Evolutionary conservation across 306 rosid species (phyloP).

Genomic region (cucumber (Cucumis sativus)): DNA sequence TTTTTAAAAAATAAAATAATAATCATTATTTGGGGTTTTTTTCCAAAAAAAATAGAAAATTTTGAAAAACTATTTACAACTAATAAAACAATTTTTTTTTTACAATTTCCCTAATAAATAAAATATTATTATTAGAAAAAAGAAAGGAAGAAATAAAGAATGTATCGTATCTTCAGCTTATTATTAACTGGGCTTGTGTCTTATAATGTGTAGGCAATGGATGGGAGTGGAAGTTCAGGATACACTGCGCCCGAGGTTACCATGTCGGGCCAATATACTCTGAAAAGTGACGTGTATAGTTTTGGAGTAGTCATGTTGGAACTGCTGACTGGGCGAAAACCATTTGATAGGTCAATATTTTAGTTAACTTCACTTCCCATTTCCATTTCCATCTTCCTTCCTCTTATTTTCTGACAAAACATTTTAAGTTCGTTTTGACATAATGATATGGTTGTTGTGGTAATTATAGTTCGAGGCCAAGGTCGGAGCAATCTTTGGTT

Average conservation of each 20-base stretch:
- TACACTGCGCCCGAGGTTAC: slow-evolving; percentile 78
- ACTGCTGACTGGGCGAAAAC: slow-evolving; percentile 85
- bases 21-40: too few relatives aligned
- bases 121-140: too few relatives aligned
- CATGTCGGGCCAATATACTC: slow-evolving; percentile 57
- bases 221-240: slow-evolving; percentile 58
- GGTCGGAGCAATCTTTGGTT: slow-evolving; percentile 89
- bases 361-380: background rate
- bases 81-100: too few relatives aligned
- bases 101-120: too few relatives aligned
- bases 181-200: background rate
- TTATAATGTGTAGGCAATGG: slow-evolving; percentile 37
- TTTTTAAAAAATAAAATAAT: too few relatives aligned
- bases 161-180: too few relatives aligned
- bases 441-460: background rate
- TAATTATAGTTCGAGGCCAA: slow-evolving; percentile 52
- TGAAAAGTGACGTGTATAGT: slow-evolving; percentile 82
- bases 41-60: too few relatives aligned
- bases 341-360: slow-evolving; percentile 66
- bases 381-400: background rate
- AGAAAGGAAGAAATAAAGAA: too few relatives aligned
- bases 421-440: too few relatives aligned
- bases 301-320: slow-evolving; percentile 97
- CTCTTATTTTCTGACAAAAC: background rate
- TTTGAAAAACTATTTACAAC: too few relatives aligned